Evolutionary conservation across 192 early-diverging fungal species (phyloP).

Genomic region (Phlyctochytrium planicorne): DNA sequence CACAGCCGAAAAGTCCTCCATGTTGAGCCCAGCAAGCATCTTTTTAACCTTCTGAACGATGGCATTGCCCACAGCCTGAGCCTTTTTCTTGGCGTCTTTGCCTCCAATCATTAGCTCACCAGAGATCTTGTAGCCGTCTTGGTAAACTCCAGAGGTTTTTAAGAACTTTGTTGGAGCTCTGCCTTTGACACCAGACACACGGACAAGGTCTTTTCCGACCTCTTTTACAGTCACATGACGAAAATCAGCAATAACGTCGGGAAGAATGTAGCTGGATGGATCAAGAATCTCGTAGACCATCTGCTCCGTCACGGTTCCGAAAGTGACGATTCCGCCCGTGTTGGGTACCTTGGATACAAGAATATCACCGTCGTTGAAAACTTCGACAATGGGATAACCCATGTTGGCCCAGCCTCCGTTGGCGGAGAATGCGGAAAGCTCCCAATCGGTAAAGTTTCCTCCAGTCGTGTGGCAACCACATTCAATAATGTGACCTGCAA

Average conservation of each 20-base stretch:
- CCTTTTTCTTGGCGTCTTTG: constrained; percentile 59
- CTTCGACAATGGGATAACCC: constrained; percentile 70
- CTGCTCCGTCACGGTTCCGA: constrained; percentile 61
- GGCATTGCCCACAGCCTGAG: constrained; percentile 53
- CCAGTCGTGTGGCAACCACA: constrained; percentile 70
- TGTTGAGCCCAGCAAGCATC: constrained; percentile 43
- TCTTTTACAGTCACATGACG: constrained; percentile 55
- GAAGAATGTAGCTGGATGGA: constrained; percentile 62
- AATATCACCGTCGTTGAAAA: constrained; percentile 50
- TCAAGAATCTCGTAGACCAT: constrained; percentile 67
- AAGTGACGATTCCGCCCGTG: constrained; percentile 61
- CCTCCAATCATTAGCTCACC: constrained; percentile 62
- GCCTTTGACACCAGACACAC: constrained; percentile 61
- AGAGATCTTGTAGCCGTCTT: constrained; percentile 59
- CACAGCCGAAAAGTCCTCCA: constrained; percentile 49
- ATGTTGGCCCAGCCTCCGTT: constrained; percentile 62
- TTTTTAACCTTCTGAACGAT: constrained; percentile 46
- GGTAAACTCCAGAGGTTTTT: constrained; percentile 63
- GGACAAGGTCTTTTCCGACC: constrained; percentile 53
- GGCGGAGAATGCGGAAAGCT: constrained; percentile 46
- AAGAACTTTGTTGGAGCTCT: constrained; percentile 54
- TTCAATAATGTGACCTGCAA: constrained; percentile 69
- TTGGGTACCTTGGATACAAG: constrained; percentile 60
- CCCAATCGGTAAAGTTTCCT: constrained; percentile 72
- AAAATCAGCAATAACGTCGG: constrained; percentile 66